Evolutionary conservation across 2,329 filamentous ascomycete species (phyloP).

Genomic region (Seiridium cupressi): DNA sequence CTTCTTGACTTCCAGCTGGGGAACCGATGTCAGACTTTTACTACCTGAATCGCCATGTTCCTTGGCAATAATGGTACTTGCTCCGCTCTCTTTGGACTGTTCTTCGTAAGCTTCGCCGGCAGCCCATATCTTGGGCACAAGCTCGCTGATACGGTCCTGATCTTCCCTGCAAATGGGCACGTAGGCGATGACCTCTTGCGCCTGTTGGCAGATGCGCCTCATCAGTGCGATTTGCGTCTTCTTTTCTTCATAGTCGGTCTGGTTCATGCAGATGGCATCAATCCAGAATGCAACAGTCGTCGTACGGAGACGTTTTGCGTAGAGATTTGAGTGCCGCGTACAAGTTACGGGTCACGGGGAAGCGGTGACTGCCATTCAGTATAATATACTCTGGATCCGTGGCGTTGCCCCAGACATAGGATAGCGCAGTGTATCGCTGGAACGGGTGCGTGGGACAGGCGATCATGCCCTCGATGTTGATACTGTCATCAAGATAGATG

Average conservation of each 20-base stretch:
- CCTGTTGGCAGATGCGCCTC: neutral
- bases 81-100: neutral
- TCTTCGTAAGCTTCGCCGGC: neutral
- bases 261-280: neutral
- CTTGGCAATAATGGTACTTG: neutral
- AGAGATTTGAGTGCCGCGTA: neutral
- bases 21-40: neutral
- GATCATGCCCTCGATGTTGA: neutral
- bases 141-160: neutral
- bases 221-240: neutral
- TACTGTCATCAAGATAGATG: neutral
- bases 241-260: neutral
- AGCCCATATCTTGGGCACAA: neutral
- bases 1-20: neutral
- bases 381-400: neutral
- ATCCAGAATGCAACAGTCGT: neutral
- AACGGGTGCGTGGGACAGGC: neutral
- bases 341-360: neutral
- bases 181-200: neutral
- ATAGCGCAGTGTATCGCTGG: neutral
- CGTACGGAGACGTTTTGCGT: neutral
- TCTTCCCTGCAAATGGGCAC: neutral
- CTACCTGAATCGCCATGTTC: neutral
- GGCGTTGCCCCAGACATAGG: neutral
- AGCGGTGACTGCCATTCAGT: neutral